Evolutionary conservation across 331 rosid genomes (phyloP), one percentile per base, ranked within the genome.

Genomic region (Dryas integrifolia): DNA sequence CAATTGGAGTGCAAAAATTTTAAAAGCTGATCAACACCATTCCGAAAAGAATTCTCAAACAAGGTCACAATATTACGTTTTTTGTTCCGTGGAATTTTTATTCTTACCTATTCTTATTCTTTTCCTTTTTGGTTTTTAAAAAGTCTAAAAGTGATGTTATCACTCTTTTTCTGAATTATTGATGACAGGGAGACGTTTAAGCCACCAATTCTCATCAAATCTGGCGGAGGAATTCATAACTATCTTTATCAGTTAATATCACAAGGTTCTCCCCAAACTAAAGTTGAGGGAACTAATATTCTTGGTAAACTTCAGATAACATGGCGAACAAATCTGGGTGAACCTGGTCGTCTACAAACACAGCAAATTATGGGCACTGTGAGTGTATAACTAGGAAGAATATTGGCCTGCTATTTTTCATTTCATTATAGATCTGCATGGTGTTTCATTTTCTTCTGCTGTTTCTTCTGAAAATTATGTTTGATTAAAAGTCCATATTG

Each of bases 261-360:
- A 0, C 76, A 76, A 47, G 96, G 69, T 71, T 85, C 89, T 52
- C 68, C 85, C 38, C 90, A 85, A 64, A 63, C 75, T 60, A 92
- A 89, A 77, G 96, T 89, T 59, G 98, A 92, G 82, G 97, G 99
- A 84, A 92, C 90, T 83, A 95, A 89, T 76, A 85, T 92, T 85
- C 96, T 95, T 74, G 99, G 99, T 67, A 95, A 95, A 79, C 89
- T 95, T 73, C 99, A 95, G 89, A 85, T 95, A 85, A 95, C 97
- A 71, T 95, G 99, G 99, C 85, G 97, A 43, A 92, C 99, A 77
- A 95, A 92, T 89, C 79, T 95, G 82, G 99, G 99, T 24, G 97
- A 95, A 85, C 96, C 99, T 1, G 99, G 99, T 69, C 96, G 97
- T 73, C 84, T 92, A 59, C 99, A 95, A 83, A 92, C 98, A 45